Evolutionary conservation across 208 protist species (phyloP).

Genomic region (Vickermania spadyakhi): DNA sequence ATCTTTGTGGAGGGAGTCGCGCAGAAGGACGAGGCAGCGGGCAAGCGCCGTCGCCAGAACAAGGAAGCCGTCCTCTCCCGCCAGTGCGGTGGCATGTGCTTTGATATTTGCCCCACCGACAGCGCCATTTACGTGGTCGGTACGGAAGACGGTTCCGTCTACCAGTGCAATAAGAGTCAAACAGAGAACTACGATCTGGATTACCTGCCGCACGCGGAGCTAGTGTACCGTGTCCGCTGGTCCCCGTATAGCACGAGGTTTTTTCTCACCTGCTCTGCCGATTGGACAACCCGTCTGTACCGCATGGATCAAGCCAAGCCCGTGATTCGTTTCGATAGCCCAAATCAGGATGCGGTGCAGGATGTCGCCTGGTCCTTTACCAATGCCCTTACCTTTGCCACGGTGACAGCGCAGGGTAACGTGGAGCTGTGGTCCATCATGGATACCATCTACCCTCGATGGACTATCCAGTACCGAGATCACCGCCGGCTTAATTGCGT

Average conservation of each 20-base stretch:
- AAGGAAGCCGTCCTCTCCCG: constrained; percentile 89
- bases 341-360: constrained; percentile 81
- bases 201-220: constrained; percentile 88
- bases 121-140: constrained; percentile 90
- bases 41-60: constrained; percentile 6
- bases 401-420: constrained; percentile 80
- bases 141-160: constrained; percentile 93
- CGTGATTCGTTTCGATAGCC: constrained; percentile 77
- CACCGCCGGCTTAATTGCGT: constrained; percentile 64
- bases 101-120: constrained; percentile 89
- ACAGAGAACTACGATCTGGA: constrained; percentile 92
- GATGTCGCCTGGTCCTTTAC: constrained; percentile 92
- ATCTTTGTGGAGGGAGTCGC: constrained; percentile 63
- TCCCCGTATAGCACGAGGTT: constrained; percentile 85
- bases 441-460: constrained; percentile 62
- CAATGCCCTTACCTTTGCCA: constrained; percentile 89
- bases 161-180: constrained; percentile 95
- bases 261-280: constrained; percentile 94
- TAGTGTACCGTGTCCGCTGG: constrained; percentile 92
- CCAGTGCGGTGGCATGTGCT: constrained; percentile 89
- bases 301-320: constrained; percentile 42
- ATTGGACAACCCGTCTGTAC: constrained; percentile 95
- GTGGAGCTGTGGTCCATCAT: constrained; percentile 74
- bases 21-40: constrained; percentile 35
- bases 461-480: constrained; percentile 53